phyloP scores from a whole-genome alignment of 768 basidiomycete species.

The Tylopilus sp. region DNA sequence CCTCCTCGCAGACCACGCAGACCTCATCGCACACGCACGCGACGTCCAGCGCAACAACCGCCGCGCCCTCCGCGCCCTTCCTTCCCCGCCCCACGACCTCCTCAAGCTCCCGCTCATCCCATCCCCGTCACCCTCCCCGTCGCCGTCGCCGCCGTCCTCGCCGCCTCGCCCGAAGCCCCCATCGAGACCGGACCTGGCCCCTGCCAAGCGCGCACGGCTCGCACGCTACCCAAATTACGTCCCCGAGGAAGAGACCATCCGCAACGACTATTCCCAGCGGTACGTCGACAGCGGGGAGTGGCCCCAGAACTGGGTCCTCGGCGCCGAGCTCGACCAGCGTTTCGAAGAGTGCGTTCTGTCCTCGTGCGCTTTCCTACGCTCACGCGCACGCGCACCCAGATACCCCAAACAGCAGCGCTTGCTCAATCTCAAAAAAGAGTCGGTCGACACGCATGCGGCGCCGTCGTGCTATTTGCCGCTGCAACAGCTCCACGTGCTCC shows the following conservation, averaged over 20 bases:
- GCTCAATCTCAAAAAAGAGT: slow-evolving; percentile 75
- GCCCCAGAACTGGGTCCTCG: slow-evolving; percentile 92
- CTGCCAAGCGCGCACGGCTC: slow-evolving; percentile 70
- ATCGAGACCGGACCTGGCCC: slow-evolving; percentile 52
- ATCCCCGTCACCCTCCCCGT: slow-evolving; percentile 44
- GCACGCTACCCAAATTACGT: slow-evolving; percentile 78
- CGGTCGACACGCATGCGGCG: slow-evolving; percentile 66
- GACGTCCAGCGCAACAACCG: slow-evolving; percentile 54
- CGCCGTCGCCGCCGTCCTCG: slow-evolving; percentile 47
- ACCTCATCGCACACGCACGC: slow-evolving; percentile 56
- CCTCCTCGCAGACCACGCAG: slow-evolving; percentile 57
- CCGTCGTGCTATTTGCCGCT: slow-evolving; percentile 72
- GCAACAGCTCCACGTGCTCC: slow-evolving; percentile 51
- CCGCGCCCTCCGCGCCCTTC: slow-evolving; percentile 51
- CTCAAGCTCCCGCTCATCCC: slow-evolving; percentile 56
- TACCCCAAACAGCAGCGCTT: slow-evolving; percentile 93
- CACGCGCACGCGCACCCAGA: slow-evolving; percentile 37
- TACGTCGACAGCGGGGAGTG: slow-evolving; percentile 91
- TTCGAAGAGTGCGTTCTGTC: slow-evolving; percentile 89
- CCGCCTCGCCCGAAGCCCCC: slow-evolving; percentile 33
- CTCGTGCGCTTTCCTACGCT: background rate
- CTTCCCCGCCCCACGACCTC: slow-evolving; percentile 54
- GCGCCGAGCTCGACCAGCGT: slow-evolving; percentile 80
- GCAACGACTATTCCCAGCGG: slow-evolving; percentile 90
- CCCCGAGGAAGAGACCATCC: slow-evolving; percentile 92